Evolutionary conservation across 2,329 filamentous ascomycete genomes (phyloP).

Genomic region (Ceratocystis lukuohia): DNA sequence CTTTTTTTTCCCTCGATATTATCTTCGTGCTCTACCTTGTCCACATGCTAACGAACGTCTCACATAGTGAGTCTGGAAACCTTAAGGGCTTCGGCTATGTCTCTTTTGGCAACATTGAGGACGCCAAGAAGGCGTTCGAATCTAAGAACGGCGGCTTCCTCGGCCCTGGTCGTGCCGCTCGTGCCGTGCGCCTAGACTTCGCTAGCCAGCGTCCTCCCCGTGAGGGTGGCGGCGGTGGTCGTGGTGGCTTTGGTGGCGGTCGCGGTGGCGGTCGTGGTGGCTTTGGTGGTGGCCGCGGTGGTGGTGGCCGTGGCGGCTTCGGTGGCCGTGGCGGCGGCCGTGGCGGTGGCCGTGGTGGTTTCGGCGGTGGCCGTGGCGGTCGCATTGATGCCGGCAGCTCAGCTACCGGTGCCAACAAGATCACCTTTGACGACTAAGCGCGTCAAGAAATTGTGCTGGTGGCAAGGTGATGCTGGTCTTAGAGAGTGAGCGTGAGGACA

Average conservation of each 20-base stretch:
- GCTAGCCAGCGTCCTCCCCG: slow-evolving; percentile 52
- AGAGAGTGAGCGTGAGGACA: not conserved
- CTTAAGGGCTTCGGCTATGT: slow-evolving; percentile 92
- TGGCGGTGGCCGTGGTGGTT: slow-evolving; percentile 30
- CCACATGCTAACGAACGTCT: slow-evolving; percentile 27
- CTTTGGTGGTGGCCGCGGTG: slow-evolving; percentile 34
- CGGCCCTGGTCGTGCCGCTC: slow-evolving; percentile 53
- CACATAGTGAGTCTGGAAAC: slow-evolving; percentile 55
- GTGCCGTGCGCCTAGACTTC: slow-evolving; percentile 71
- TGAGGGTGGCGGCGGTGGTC: slow-evolving; percentile 38
- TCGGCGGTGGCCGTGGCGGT: slow-evolving; percentile 33
- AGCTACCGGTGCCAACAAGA: slow-evolving; percentile 55
- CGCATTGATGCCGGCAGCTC: slow-evolving; percentile 21
- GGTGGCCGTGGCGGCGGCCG: slow-evolving; percentile 39
- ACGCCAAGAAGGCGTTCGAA: slow-evolving; percentile 63
- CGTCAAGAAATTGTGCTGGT: not conserved
- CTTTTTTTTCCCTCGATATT: not conserved
- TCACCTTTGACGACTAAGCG: slow-evolving; percentile 43
- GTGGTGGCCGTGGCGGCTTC: slow-evolving; percentile 32
- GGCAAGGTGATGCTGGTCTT: too few relatives aligned
- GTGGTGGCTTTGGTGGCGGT: slow-evolving; percentile 35
- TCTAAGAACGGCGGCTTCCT: slow-evolving; percentile 53
- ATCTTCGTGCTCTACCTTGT: not conserved
- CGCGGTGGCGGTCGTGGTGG: slow-evolving; percentile 32
- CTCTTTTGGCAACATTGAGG: slow-evolving; percentile 66